A percentile compares a stretch with the other conserved stretches of the same genome.
phyloP scores from a whole-genome alignment of 129 eudicot genomes.

The Glebionis coronaria region DNA sequence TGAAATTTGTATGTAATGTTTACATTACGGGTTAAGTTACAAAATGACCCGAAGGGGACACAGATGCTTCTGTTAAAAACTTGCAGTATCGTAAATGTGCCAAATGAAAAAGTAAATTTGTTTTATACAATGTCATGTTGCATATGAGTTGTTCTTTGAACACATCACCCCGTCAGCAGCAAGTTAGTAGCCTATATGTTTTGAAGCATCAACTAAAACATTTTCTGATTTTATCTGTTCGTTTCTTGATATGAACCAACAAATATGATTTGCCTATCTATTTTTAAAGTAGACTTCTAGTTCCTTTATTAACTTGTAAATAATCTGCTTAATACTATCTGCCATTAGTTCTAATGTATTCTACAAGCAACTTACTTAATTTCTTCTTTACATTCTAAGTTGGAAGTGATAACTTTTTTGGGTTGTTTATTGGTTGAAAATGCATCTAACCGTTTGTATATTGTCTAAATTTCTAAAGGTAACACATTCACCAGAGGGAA shows the following conservation, averaged over 20 bases:
- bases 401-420: no score
- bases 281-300: not conserved
- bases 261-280: not conserved
- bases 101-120: no score
- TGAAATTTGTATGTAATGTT: no score
- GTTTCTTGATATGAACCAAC: not conserved
- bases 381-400: not conserved
- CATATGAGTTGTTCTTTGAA: conserved; percentile 3
- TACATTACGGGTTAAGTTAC: no score
- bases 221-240: not conserved
- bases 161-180: not conserved
- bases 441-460: conserved; percentile 1
- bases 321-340: not conserved
- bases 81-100: no score
- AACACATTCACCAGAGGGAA: conserved; percentile 88
- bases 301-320: not conserved
- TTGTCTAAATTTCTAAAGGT: conserved; percentile 43
- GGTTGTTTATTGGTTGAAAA: not conserved
- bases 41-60: no score
- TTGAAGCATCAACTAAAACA: no score
- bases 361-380: not conserved
- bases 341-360: not conserved
- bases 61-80: no score
- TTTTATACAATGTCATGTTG: no score
- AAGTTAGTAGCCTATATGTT: not conserved